Evolutionary conservation across 352 stramenopile genomes (phyloP).

Genomic region (Aphanomyces stellatus): DNA sequence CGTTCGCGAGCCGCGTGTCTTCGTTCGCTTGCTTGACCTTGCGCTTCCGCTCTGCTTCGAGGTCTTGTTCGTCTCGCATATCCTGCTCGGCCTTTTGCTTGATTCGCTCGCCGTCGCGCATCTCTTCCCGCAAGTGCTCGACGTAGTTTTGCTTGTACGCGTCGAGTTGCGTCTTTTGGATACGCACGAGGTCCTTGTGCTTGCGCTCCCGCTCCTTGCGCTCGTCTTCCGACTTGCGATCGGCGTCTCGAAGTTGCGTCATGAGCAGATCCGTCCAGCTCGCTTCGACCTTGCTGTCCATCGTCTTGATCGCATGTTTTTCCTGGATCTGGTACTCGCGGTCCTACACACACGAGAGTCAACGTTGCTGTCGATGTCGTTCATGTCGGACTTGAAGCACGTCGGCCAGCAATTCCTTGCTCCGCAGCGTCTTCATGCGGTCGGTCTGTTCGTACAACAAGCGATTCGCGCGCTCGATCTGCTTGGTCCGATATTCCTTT

Average conservation of each 20-base stretch:
- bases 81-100: constrained; percentile 54
- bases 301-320: constrained; percentile 44
- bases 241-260: constrained; percentile 31
- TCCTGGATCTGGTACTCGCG: constrained; percentile 73
- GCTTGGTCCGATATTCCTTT: constrained; percentile 52
- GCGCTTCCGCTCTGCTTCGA: constrained; percentile 34
- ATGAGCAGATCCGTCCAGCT: not conserved
- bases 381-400: constrained; percentile 51
- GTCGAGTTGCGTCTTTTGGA: constrained; percentile 71
- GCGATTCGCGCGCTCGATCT: constrained; percentile 79
- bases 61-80: constrained; percentile 42
- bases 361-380: not conserved
- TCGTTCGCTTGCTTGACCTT: constrained; percentile 43
- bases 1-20: constrained; percentile 58
- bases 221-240: constrained; percentile 44
- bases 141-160: constrained; percentile 83
- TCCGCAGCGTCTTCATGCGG: constrained; percentile 86
- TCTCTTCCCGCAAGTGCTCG: constrained; percentile 57
- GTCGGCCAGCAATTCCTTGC: constrained; percentile 77
- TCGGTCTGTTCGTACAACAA: constrained; percentile 88
- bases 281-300: constrained; percentile 32
- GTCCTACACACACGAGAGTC: constrained; percentile 30
- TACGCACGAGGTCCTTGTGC: constrained; percentile 37
- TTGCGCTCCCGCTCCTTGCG: constrained; percentile 37
- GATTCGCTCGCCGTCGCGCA: constrained; percentile 53